phyloP scores from a whole-genome alignment of 495 filamentous ascomycete species.

The Talaromyces thailandensis region DNA sequence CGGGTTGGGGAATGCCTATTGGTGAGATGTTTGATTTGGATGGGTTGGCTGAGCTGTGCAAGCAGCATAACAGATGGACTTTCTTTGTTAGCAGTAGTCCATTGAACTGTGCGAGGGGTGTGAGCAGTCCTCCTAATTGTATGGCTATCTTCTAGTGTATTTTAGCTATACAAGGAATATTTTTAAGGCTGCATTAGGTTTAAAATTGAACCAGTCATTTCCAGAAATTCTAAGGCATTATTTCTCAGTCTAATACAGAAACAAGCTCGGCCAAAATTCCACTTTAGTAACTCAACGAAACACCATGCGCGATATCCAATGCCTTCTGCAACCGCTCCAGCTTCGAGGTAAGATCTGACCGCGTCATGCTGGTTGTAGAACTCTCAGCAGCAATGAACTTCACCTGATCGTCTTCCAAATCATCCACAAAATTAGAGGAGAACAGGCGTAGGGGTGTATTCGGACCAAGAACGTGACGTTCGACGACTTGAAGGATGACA shows the following conservation, averaged over 20 bases:
- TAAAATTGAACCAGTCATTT: too few relatives aligned
- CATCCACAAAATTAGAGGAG: slow-evolving; percentile 16
- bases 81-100: slow-evolving; percentile 64
- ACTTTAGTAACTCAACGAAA: background rate
- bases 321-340: background rate
- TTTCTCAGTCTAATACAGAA: too few relatives aligned
- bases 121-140: slow-evolving; percentile 38
- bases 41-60: slow-evolving; percentile 40
- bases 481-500: slow-evolving; percentile 12
- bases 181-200: too few relatives aligned
- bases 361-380: slow-evolving; percentile 6
- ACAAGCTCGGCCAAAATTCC: too few relatives aligned
- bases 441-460: background rate
- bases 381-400: slow-evolving; percentile 33
- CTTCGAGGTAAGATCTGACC: background rate
- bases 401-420: slow-evolving; percentile 21
- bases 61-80: slow-evolving; percentile 50
- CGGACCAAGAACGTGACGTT: background rate
- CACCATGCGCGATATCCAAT: background rate
- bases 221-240: too few relatives aligned
- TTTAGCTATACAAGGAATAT: background rate
- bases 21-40: slow-evolving; percentile 61
- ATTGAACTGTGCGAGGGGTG: slow-evolving; percentile 41
- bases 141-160: slow-evolving; percentile 34
- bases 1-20: slow-evolving; percentile 59